Base-by-base conservation (phyloP, 1,284 basidiomycete species). In the Ustilago cynodontis region DNA sequence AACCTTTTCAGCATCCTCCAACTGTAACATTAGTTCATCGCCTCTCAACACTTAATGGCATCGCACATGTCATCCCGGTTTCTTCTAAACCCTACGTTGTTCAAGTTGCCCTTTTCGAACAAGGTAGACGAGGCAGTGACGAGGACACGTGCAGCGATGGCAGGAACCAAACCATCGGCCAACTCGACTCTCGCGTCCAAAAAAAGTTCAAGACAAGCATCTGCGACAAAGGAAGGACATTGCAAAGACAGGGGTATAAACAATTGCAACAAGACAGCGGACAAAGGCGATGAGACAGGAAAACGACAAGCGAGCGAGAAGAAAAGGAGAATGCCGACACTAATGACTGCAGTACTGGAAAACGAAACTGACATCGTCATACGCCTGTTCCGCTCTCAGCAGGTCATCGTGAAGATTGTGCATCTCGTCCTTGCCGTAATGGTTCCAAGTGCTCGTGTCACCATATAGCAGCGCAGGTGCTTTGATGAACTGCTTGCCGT, bases 391-490 rank as follows among this genome's bases (percentile, higher is more conserved):
- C 0, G 94, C 94, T 14, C 97, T 90, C 47, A 99, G 88, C 53
- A 99, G 89, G 85, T 99, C 96, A 82, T 99, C 97, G 83, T 99
- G 96, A 82, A 98, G 93, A 80, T 92, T 92, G 85, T 91, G 91
- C 67, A 99, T 88, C 85, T 98, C 93, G 0, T 87, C 87, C 80
- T 96, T 97, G 1, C 93, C 93, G 84, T 94, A 95, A 85, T 99
- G 97, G 86, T 99, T 99, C 97, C 96, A 99, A 93, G 95, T 94
- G 92, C 94, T 96, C 8, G 94, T 94, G 86, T 99, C 96, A 37
- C 97, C 97, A 80, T 99, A 99, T 20, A 99, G 87, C 85, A 99
- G 87, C 0, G 94, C 95, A 0, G 91, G 90, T 2, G 94, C 89
- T 86, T 96, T 97, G 84, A 91, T 88, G 51, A 90, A 86, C 87